Base-by-base conservation (phyloP, 2,329 filamentous ascomycete genomes). In the Whalleya microplaca region DNA sequence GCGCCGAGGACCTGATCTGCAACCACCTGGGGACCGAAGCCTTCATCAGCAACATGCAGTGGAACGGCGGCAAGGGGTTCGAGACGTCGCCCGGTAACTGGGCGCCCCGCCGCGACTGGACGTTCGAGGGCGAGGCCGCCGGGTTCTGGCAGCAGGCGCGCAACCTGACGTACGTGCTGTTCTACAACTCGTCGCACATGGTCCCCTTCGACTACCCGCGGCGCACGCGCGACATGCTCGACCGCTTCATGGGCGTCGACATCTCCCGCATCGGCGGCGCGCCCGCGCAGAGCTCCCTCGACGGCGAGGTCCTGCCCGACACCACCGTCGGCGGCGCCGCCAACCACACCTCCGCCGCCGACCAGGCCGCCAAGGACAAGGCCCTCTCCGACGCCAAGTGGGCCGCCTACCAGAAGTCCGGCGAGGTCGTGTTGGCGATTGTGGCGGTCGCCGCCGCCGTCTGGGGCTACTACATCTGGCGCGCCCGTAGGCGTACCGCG, bases 161-260 rank as follows among this genome's bases (percentile, higher is more conserved):
- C 63, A 99, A 99, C 75, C 77, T 99, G 59, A 97, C 95, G 0
- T 99, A 99, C 71, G 88, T 99, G 29, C 81, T 96, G 41, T 96
- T 98, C 76, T 91, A 96, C 79, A 96, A 99, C 73, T 87, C 92
- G 16, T 96, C 91, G 48, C 95, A 99, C 75, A 99, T 99, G 95
- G 95, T 99, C 1, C 96, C 95, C 0, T 98, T 95, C 69, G 94
- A 99, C 74, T 90, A 90, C 66, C 88, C 94, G 1, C 87, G 92
- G 46, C 88, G 92, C 58, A 90, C 88, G 19, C 86, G 94, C 59
- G 95, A 98, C 72, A 99, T 99, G 95, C 86, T 99, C 16, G 94
- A 99, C 74, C 90, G 95, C 41, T 96, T 99, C 76, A 92, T 98
- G 83, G 85, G 86, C 47, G 91, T 99, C 41, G 92, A 98, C 70